A percentile compares a stretch with the other conserved stretches of the same genome.
Evolutionary conservation across 768 basidiomycete species (phyloP).

Genomic region (Leccinum rimulosum): DNA sequence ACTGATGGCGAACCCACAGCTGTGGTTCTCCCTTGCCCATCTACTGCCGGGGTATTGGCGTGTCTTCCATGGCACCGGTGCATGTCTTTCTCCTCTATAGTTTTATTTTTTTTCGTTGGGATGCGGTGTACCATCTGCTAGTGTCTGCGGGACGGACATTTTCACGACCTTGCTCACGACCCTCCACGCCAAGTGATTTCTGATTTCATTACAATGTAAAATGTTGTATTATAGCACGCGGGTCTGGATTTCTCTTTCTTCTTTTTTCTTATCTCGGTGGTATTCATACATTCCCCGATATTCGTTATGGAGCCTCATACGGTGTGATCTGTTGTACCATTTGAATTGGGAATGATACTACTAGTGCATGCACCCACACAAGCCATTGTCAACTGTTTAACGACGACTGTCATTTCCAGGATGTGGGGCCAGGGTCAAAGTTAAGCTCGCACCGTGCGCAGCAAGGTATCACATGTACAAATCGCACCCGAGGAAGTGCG

Average conservation of each 20-base stretch:
- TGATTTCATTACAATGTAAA: background rate
- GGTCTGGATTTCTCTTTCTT: background rate
- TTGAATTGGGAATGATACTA: background rate
- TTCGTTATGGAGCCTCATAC: background rate
- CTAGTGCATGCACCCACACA: background rate
- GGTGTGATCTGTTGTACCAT: background rate
- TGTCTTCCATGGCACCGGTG: constrained; percentile 17
- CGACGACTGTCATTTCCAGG: background rate
- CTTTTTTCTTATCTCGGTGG: background rate
- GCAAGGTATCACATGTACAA: background rate
- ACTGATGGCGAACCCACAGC: constrained; percentile 8
- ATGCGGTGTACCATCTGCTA: constrained; percentile 9
- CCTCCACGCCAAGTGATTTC: background rate
- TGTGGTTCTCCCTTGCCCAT: constrained; percentile 34
- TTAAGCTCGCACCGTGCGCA: background rate
- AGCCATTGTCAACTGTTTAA: background rate
- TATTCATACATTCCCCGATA: background rate
- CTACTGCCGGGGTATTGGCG: constrained; percentile 33
- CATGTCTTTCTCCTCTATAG: constrained; percentile 10
- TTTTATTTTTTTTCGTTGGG: background rate
- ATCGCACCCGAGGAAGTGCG: background rate
- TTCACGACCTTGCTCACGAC: background rate
- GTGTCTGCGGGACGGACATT: constrained; percentile 6
- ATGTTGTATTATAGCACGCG: constrained; percentile 10
- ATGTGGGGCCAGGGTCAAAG: background rate